Base-by-base conservation (phyloP, 2,329 filamentous ascomycete genomes). In the Hirsutella thompsonii region DNA sequence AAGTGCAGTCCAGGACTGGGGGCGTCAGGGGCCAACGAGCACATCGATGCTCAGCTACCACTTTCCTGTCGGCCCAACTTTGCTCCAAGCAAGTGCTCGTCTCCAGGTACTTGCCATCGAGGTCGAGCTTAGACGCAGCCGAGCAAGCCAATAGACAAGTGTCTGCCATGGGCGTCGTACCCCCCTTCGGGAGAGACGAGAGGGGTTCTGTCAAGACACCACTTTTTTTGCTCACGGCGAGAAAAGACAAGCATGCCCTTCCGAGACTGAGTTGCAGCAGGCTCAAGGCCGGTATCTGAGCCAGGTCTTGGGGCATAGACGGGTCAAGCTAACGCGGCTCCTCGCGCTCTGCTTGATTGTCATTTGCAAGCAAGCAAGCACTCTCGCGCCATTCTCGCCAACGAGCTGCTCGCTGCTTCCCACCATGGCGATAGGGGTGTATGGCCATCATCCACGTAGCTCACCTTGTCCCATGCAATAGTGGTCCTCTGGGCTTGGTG, bases 401-500 rank as follows among this genome's bases (percentile, higher is more conserved):
- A 39, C 30, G 37, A 18, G 19, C 23, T 36, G 13, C 39, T 44
- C 40, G 50, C 44, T 40, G 44, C 46, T 23, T 28, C 39, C 45
- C 23, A 41, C 41, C 43, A 42, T 42, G 36, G 42, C 44, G 32
- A 33, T 41, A 38, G 42, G 33, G 35, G 35, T 37, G 35, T 37
- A 37, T 44, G 38, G 38, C 38, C 38, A 39, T 29, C 38, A 23
- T 14, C 34, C 20, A 28, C 42, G 35, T 36, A 44, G 38, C 42
- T 41, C 23, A 36, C 43, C 45, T 42, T 30, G 39, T 42, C 46
- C 43, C 40, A 36, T 49, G 42, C 39, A 41, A 46, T 48, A 14
- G n/a, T 16, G 20, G 13, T 38, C 32, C 21, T 29, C 23, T 23
- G n/a, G 13, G 16, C 28, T 34, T n/a, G 32, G 26, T 36, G 35